These are phyloP conservation scores for Ogataea angusta DNA, from an alignment of 805 yeast species.

Conservation along the genomic window DNA sequence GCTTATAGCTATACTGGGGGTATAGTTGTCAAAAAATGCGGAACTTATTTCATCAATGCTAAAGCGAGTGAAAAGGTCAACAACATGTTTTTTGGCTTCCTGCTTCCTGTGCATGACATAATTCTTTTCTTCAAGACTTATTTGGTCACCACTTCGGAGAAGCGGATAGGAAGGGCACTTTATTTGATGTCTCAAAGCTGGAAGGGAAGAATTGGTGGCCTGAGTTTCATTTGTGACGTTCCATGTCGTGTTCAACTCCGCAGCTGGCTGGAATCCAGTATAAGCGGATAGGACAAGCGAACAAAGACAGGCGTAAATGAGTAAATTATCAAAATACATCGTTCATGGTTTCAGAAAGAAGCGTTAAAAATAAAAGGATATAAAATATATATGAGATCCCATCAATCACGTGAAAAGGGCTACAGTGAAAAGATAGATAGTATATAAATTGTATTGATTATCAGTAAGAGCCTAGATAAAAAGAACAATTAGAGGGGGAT, in stretches of 20 bases:
- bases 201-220: not conserved
- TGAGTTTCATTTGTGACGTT: not conserved
- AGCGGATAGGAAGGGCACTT: constrained; percentile 14
- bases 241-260: not conserved
- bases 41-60: constrained; percentile 11
- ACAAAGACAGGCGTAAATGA: not conserved
- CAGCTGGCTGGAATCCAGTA: not conserved
- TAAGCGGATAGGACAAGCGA: not conserved
- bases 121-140: constrained; percentile 12
- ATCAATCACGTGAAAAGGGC: not conserved
- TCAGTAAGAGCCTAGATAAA: constrained; percentile 3
- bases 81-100: constrained; percentile 1
- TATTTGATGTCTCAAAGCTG: constrained; percentile 2
- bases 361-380: constrained; percentile 6
- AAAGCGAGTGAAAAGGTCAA: constrained; percentile 13
- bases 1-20: constrained; percentile 37
- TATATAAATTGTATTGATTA: constrained; percentile 10
- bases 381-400: not conserved
- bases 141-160: constrained; percentile 11
- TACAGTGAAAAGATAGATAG: constrained; percentile 1
- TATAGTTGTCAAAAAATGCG: constrained; percentile 2
- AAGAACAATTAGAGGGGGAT: constrained; percentile 10
- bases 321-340: not conserved
- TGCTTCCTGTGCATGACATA: constrained; percentile 8
- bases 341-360: not conserved